Evolutionary conservation across 2,329 filamentous ascomycete species (phyloP), one percentile per base, ranked within the genome.

Genomic region (Colletotrichum camelliae): DNA sequence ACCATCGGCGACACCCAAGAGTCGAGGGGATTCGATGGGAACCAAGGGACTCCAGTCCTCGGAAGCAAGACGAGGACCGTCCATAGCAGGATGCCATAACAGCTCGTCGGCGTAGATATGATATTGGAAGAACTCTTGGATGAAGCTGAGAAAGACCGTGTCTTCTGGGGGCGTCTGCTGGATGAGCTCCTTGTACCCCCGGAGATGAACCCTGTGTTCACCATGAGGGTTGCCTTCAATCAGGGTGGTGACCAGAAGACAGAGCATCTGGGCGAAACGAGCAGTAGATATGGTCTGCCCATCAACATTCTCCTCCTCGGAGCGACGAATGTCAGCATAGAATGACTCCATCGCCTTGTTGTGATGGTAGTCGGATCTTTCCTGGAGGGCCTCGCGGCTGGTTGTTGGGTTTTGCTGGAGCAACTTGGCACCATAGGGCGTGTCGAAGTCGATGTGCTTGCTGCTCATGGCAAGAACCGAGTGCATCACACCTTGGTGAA

Each of bases 401-500:
- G 90, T 87, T 43, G 85, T 84, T 4, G 88, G 86, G 77, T 89
- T 87, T 27, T 89, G 86, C 39, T 84, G 84, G 7, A 93, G 83
- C 6, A 92, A 81, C 62, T 89, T 90, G 72, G 82, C 78, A 13
- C 90, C 91, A 70, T 92, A 91, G 0, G 90, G 88, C 0, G 90
- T 89, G 6, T 89, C 87, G 76, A 89, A 89, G 82, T 93, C 90
- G 70, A 93, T 89, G 80, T 98, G 95, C 76, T 93, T 95, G 79
- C 94, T 94, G 48, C 95, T 94, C 10, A 98, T 88, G 60, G 94
- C 95, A 69, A 98, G 89, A 66, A 98, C 92, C 13, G 95, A 97
- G 83, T 98, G 96, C 95, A 98, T 98, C 68, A 98, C 87, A 15
- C 95, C 95, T 77, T 92, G 90, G 81, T 98, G 93, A 76, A 93